These are phyloP conservation scores for Umbelopsis sp. DNA, from an alignment of 192 early-diverging fungal species.

Conservation along the genomic window DNA sequence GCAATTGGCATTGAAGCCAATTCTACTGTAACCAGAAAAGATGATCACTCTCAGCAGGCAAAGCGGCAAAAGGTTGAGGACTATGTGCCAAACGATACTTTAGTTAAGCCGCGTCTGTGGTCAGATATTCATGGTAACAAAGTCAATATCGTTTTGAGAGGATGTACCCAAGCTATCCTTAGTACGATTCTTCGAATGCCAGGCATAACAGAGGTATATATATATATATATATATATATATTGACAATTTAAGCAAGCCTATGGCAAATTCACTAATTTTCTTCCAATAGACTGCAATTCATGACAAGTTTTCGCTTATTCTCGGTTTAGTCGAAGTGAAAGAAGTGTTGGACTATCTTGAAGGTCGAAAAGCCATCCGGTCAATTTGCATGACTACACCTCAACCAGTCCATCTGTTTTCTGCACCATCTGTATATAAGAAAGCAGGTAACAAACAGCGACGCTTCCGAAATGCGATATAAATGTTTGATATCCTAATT, in stretches of 20 bases:
- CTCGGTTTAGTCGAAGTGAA: not conserved
- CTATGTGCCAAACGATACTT: not conserved
- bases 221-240: too few relatives aligned
- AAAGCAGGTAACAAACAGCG: not conserved
- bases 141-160: not conserved
- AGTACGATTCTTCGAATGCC: not conserved
- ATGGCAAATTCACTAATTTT: not conserved
- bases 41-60: not conserved
- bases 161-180: not conserved
- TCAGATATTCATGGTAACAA: constrained; percentile 1
- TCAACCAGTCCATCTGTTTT: not conserved
- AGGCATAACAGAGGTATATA: not conserved
- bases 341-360: not conserved
- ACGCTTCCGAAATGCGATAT: too few relatives aligned
- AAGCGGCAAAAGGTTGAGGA: not conserved
- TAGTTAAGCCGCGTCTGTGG: not conserved
- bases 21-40: too few relatives aligned
- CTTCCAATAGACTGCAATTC: not conserved
- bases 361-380: not conserved
- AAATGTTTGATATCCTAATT: too few relatives aligned
- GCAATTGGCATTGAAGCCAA: not conserved
- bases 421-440: not conserved
- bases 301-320: not conserved
- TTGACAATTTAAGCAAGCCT: too few relatives aligned
- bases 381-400: not conserved